Conservation (phyloP, 495 filamentous ascomycete genomes). For the Podospora tetraspora region DNA sequence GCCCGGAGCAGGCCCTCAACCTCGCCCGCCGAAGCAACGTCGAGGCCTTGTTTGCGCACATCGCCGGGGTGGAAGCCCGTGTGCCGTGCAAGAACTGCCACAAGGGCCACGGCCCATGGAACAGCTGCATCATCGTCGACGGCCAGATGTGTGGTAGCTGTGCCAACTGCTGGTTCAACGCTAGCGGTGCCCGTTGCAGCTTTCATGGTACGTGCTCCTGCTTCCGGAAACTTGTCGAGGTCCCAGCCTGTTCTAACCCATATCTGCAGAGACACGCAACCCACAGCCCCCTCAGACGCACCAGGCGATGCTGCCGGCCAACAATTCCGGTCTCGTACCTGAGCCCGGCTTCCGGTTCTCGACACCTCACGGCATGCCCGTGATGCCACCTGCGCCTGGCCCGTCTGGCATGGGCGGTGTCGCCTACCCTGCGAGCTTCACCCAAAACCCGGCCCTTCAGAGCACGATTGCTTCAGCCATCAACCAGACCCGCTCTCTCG, state of each 20-base stretch:
- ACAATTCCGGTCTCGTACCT: slow-evolving; percentile 21
- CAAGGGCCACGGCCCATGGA: slow-evolving; percentile 49
- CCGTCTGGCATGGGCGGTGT: slow-evolving; percentile 12
- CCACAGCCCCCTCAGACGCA: slow-evolving; percentile 18
- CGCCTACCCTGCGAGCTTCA: slow-evolving; percentile 23
- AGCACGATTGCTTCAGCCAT: slow-evolving; percentile 37
- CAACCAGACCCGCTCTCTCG: slow-evolving; percentile 36
- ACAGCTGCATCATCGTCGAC: slow-evolving; percentile 41
- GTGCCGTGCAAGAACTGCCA: slow-evolving; percentile 49
- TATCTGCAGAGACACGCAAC: slow-evolving; percentile 25
- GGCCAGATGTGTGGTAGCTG: slow-evolving; percentile 50
- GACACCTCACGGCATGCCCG: slow-evolving; percentile 14
- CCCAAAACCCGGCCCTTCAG: slow-evolving; percentile 35
- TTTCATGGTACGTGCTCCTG: slow-evolving; percentile 40
- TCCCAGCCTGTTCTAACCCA: not conserved
- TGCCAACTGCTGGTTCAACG: slow-evolving; percentile 51
- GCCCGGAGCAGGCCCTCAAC: slow-evolving; percentile 42
- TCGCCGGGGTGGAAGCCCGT: slow-evolving; percentile 39
- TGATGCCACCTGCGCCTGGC: slow-evolving; percentile 16
- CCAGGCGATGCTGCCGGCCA: slow-evolving; percentile 16
- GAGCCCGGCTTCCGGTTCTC: slow-evolving; percentile 22
- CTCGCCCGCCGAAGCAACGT: slow-evolving; percentile 45
- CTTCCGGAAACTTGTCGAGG: not conserved
- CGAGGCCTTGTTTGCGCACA: slow-evolving; percentile 47
- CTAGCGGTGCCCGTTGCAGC: slow-evolving; percentile 45